Conservation (phyloP, 1,284 basidiomycete genomes). For the Pterulicium gracile region DNA sequence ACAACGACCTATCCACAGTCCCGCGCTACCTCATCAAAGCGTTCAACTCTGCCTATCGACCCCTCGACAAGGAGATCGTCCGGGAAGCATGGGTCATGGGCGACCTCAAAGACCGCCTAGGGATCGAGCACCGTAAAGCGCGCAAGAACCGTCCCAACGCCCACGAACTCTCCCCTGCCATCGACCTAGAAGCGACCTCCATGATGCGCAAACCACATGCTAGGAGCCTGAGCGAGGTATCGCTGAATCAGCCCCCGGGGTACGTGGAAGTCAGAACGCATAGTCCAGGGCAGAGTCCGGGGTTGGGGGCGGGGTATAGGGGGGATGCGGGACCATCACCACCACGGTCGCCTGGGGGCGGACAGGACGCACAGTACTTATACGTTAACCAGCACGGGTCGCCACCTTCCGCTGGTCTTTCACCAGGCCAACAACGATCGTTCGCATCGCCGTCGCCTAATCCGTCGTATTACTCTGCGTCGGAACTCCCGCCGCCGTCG, state of each 20-base stretch:
- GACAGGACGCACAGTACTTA: no score
- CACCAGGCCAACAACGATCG: neutral
- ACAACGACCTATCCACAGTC: no score
- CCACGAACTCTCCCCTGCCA: constrained; percentile 8
- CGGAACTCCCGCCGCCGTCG: constrained; percentile 51
- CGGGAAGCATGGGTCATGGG: constrained; percentile 86
- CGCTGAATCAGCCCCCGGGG: constrained; percentile 19
- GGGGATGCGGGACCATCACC: neutral
- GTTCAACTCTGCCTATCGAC: constrained; percentile 51
- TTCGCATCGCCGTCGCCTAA: constrained; percentile 10
- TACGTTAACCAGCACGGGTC: neutral
- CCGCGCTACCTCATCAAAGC: constrained; percentile 70
- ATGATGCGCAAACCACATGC: constrained; percentile 57
- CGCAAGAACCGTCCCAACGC: constrained; percentile 25
- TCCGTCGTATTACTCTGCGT: constrained; percentile 61
- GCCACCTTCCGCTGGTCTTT: neutral
- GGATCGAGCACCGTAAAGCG: constrained; percentile 50
- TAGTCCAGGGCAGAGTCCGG: no score
- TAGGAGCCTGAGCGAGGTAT: constrained; percentile 52
- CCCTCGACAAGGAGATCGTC: constrained; percentile 77
- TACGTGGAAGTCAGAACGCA: no score
- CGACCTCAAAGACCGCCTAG: constrained; percentile 75
- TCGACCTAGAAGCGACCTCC: constrained; percentile 46
- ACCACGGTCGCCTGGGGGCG: no score
- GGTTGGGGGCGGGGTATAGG: neutral